Conservation (phyloP, 225 moss, liverwort and hornwort species). For the Rhytidiadelphus loreus region DNA sequence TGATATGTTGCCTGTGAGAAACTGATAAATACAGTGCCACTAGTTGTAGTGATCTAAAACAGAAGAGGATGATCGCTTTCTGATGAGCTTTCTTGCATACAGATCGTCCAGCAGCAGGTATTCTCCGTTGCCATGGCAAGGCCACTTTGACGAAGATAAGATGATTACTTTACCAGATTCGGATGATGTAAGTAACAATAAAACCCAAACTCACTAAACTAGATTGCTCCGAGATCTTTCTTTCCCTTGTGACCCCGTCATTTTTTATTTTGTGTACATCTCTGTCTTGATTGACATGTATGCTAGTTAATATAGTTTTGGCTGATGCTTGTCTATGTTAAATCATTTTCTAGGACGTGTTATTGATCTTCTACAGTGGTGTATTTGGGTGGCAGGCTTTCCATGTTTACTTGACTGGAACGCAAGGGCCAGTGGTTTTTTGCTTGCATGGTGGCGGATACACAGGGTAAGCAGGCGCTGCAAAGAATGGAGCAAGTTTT, state of each 20-base stretch:
- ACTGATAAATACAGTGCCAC: neutral
- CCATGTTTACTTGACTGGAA: constrained; percentile 82
- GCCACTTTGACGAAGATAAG: constrained; percentile 78
- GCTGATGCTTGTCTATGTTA: neutral
- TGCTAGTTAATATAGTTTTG: neutral
- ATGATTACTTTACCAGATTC: constrained; percentile 53
- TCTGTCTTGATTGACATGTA: neutral
- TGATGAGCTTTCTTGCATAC: constrained; percentile 10
- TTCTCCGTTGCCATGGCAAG: constrained; percentile 87
- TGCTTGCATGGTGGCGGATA: constrained; percentile 99
- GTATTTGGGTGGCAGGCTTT: constrained; percentile 47
- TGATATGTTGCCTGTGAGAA: neutral
- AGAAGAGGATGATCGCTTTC: neutral
- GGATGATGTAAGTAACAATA: constrained; percentile 49
- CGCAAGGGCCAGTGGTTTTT: constrained; percentile 92
- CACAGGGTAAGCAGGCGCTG: constrained; percentile 56
- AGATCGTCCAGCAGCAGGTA: constrained; percentile 70
- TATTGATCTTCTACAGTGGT: neutral
- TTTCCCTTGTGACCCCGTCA: neutral
- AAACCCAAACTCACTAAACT: neutral
- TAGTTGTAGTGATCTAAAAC: neutral
- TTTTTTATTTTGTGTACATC: neutral
- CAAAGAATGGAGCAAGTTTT: neutral
- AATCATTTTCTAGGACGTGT: neutral
- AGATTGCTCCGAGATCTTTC: neutral